Evolutionary conservation across 352 stramenopile genomes (phyloP).

Genomic region (Phytophthora sansomeana): DNA sequence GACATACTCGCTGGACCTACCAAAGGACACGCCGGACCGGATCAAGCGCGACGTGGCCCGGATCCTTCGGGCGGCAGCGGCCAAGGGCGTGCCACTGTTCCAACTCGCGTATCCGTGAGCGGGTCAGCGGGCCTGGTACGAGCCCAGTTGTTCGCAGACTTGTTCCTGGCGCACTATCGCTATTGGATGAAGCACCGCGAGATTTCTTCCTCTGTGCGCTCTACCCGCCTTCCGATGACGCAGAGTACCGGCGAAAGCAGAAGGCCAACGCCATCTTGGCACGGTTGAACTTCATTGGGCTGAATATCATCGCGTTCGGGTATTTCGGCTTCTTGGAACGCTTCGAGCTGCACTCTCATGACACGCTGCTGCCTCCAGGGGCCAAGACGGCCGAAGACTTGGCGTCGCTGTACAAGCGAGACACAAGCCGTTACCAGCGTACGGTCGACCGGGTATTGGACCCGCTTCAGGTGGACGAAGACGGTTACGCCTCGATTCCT

Average conservation of each 20-base stretch:
- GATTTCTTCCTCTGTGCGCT: not conserved
- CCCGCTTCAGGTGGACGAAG: too few species aligned
- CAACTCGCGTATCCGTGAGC: not conserved
- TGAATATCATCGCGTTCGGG: not conserved
- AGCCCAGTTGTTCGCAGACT: not conserved
- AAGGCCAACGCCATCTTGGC: not conserved
- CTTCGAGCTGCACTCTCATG: too few species aligned
- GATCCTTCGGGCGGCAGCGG: not conserved
- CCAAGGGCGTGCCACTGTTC: not conserved
- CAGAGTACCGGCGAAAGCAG: not conserved
- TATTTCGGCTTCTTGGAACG: too few species aligned
- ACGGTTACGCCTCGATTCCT: too few species aligned
- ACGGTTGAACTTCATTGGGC: not conserved
- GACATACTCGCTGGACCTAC: not conserved
- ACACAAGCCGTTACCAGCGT: too few species aligned
- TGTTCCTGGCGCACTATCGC: not conserved
- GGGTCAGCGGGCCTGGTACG: constrained; percentile 2
- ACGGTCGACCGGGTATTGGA: too few species aligned
- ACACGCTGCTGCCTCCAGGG: too few species aligned
- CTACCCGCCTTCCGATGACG: not conserved
- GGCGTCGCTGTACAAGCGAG: too few species aligned
- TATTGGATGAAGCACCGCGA: not conserved
- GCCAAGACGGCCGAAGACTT: too few species aligned
- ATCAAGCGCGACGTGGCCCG: not conserved
- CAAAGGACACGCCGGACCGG: not conserved